Conservation (phyloP, 805 yeast genomes). For the Ogataea thermomethanolica region DNA sequence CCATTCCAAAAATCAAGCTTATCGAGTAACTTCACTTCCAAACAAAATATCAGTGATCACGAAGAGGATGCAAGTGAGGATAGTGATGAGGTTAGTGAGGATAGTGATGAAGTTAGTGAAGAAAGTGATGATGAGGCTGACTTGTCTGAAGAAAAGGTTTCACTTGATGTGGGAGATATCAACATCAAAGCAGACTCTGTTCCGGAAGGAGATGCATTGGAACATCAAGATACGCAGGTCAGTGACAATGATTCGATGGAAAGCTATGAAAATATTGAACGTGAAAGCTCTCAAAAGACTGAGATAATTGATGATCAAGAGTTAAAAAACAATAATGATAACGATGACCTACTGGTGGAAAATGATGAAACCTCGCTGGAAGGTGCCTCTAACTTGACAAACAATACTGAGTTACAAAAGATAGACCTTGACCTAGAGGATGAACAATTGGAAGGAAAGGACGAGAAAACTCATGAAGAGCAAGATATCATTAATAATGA, state of each 20-base stretch:
- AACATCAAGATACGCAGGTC: slow-evolving; percentile 7
- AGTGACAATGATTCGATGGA: too few species aligned
- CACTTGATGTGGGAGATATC: not conserved
- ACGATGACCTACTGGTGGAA: too few species aligned
- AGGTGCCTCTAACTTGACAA: too few species aligned
- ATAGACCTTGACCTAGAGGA: too few species aligned
- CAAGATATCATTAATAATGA: too few species aligned
- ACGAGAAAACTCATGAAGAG: too few species aligned
- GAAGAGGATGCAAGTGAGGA: not conserved
- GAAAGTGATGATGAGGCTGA: slow-evolving; percentile 3
- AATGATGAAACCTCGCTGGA: too few species aligned
- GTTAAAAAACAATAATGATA: too few species aligned
- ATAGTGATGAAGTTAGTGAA: not conserved
- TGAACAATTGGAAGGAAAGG: too few species aligned
- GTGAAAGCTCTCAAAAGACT: slow-evolving; percentile 1
- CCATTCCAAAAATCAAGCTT: too few species aligned
- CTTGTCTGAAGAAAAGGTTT: not conserved
- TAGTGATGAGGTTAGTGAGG: not conserved
- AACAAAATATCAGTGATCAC: not conserved
- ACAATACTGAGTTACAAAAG: too few species aligned
- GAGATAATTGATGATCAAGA: not conserved
- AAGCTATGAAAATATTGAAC: slow-evolving; percentile 1
- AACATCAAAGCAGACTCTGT: too few species aligned
- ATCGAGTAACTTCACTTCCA: not conserved
- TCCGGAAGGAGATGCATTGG: not conserved